These are phyloP conservation scores for Linnemannia exigua DNA, from an alignment of 192 early-diverging fungal genomes.

Conservation along the genomic window DNA sequence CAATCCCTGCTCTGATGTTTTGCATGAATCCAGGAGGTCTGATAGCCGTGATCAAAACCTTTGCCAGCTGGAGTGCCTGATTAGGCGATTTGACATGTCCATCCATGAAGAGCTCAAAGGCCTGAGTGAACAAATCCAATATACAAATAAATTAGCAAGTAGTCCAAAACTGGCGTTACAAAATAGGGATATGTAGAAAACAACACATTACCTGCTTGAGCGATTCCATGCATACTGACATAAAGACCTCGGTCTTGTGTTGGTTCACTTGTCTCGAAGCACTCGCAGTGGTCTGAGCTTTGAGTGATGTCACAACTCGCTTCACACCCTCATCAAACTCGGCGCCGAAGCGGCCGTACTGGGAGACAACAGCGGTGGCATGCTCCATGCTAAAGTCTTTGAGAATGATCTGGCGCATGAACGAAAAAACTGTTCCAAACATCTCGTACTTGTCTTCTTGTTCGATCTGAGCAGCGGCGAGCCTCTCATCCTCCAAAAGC, in stretches of 20 bases:
- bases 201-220: constrained; percentile 57
- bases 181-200: neutral
- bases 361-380: constrained; percentile 39
- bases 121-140: neutral
- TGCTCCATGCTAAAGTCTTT: constrained; percentile 58
- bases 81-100: constrained; percentile 35
- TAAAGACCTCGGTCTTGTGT: constrained; percentile 43
- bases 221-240: constrained; percentile 51
- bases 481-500: constrained; percentile 27
- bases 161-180: neutral
- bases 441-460: constrained; percentile 55
- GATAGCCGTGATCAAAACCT: constrained; percentile 28
- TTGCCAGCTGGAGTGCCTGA: constrained; percentile 58
- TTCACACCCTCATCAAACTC: constrained; percentile 65
- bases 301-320: constrained; percentile 55
- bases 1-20: constrained; percentile 31
- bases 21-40: constrained; percentile 45
- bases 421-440: constrained; percentile 55
- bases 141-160: neutral
- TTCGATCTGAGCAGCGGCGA: constrained; percentile 29
- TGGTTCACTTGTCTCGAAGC: constrained; percentile 9
- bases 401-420: constrained; percentile 59
- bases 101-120: constrained; percentile 50
- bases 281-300: constrained; percentile 42
- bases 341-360: constrained; percentile 53